phyloP scores from a whole-genome alignment of 768 basidiomycete species.

The Sutorius australiensis region DNA sequence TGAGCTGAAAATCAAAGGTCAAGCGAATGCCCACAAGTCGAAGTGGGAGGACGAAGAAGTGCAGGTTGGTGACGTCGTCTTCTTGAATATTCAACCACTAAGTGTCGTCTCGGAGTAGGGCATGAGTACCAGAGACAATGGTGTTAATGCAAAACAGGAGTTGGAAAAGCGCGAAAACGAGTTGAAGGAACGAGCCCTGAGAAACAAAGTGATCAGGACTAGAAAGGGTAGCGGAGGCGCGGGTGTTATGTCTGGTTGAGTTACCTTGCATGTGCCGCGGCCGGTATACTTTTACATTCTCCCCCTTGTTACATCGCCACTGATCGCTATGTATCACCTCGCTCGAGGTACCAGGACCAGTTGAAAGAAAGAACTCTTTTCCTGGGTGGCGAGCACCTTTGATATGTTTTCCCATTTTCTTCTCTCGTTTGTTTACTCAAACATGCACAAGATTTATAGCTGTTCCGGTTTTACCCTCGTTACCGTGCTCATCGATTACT shows the following conservation, averaged over 20 bases:
- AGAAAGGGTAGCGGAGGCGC: constrained; percentile 47
- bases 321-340: constrained; percentile 24
- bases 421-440: constrained; percentile 20
- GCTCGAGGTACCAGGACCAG: constrained; percentile 24
- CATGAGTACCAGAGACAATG: constrained; percentile 5
- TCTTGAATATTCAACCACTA: constrained; percentile 1
- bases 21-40: constrained; percentile 52
- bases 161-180: constrained; percentile 72
- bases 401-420: constrained; percentile 15
- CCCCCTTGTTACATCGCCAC: constrained; percentile 9
- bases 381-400: constrained; percentile 19
- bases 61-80: constrained; percentile 16
- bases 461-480: constrained; percentile 8
- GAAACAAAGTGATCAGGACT: constrained; percentile 78
- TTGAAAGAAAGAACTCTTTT: constrained; percentile 16
- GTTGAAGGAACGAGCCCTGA: constrained; percentile 73
- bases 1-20: constrained; percentile 76
- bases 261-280: constrained; percentile 2
- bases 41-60: constrained; percentile 48
- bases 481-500: constrained; percentile 20
- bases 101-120: constrained; percentile 22
- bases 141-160: constrained; percentile 35
- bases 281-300: constrained; percentile 22
- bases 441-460: constrained; percentile 19
- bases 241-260: constrained; percentile 19